A percentile compares a stretch with the other conserved stretches of the same genome.
Conservation (phyloP, 768 basidiomycete genomes). For the Gymnopilus dilepis region DNA sequence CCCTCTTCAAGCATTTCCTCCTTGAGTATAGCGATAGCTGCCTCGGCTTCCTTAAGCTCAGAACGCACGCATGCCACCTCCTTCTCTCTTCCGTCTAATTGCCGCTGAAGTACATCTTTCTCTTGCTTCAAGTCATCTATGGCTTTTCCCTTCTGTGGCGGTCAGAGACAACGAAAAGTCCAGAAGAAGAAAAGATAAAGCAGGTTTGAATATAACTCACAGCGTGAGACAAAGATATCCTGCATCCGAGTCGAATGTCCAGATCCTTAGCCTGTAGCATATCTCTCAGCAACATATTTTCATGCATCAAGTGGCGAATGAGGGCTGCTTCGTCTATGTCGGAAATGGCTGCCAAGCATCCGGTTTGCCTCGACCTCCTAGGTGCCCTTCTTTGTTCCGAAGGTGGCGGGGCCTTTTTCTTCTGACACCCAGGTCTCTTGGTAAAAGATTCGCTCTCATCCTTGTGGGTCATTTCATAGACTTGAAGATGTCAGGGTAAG, state of each 20-base stretch:
- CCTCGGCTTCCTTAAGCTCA: not conserved
- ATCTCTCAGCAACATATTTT: no score
- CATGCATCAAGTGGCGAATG: no score
- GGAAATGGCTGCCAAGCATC: not conserved
- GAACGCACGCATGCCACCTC: not conserved
- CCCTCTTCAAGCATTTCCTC: not conserved
- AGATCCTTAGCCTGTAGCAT: not conserved
- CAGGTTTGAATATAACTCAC: no score
- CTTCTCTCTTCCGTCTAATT: not conserved
- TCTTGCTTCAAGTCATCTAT: not conserved
- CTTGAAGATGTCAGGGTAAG: no score
- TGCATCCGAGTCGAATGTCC: no score
- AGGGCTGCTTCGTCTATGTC: not conserved
- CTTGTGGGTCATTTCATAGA: not conserved
- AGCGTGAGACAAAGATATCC: no score
- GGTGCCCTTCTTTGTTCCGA: not conserved
- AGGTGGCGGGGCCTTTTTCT: not conserved
- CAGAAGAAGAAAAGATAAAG: no score
- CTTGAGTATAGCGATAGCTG: not conserved
- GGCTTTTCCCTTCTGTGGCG: not conserved
- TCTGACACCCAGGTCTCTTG: not conserved
- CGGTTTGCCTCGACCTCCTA: not conserved
- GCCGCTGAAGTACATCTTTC: not conserved
- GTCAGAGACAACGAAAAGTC: no score
- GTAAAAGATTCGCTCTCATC: not conserved